Evolutionary conservation across 768 basidiomycete species (phyloP).

Genomic region (Leccinum uliginosum): DNA sequence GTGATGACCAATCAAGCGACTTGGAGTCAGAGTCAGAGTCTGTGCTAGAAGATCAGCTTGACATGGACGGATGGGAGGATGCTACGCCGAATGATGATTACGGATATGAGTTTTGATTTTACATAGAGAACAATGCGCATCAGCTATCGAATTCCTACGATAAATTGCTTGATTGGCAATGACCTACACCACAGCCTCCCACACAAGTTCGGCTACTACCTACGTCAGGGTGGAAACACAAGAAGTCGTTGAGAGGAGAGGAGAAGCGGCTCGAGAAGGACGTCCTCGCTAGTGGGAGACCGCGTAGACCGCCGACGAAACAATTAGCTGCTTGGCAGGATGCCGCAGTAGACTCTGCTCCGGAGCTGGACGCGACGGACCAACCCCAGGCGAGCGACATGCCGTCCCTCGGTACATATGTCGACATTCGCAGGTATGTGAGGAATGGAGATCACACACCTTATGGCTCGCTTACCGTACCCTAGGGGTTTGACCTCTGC

Average conservation of each 20-base stretch:
- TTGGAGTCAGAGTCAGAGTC: no score
- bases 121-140: no score
- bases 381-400: slow-evolving; percentile 15
- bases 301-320: slow-evolving; percentile 20
- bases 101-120: no score
- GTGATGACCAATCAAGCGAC: no score
- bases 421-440: slow-evolving; percentile 49
- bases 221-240: slow-evolving; percentile 35
- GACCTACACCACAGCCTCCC: no score
- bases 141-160: no score
- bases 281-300: slow-evolving; percentile 11
- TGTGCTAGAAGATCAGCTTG: no score
- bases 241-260: slow-evolving; percentile 32
- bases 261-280: slow-evolving; percentile 35
- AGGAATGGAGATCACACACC: not conserved
- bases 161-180: no score
- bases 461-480: slow-evolving; percentile 7
- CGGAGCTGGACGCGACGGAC: slow-evolving; percentile 11
- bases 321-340: slow-evolving; percentile 24
- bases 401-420: slow-evolving; percentile 43
- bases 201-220: slow-evolving; percentile 14
- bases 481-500: slow-evolving; percentile 17
- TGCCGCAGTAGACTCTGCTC: slow-evolving; percentile 12
- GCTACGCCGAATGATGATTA: no score
- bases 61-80: no score